Conservation (phyloP, 257 asterid genomes). For the Solanum ossicruentum region DNA sequence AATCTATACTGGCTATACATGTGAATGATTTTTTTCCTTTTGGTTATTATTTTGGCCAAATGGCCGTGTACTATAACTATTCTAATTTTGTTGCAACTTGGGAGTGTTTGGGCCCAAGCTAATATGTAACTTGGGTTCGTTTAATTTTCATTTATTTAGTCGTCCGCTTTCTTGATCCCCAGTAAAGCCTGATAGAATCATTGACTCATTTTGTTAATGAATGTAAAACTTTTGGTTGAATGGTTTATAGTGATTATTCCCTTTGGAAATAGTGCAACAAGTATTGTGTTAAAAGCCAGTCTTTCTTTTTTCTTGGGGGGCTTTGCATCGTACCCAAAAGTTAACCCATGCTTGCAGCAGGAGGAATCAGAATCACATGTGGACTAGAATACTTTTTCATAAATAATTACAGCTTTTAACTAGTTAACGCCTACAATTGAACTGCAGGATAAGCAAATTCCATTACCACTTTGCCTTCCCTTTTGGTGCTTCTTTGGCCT, state of each 20-base stretch:
- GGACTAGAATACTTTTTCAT: neutral
- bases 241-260: neutral
- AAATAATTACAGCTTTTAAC: neutral
- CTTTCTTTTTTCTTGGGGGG: neutral
- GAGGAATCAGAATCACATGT: neutral
- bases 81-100: too few relatives aligned
- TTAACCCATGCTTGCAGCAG: neutral
- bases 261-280: neutral
- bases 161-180: neutral
- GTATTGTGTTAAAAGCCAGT: neutral
- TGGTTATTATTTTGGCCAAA: too few relatives aligned
- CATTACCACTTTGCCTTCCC: neutral
- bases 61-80: too few relatives aligned
- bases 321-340: neutral
- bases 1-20: too few relatives aligned
- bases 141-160: neutral
- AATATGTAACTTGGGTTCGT: neutral
- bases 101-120: too few relatives aligned
- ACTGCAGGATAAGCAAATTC: neutral
- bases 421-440: neutral
- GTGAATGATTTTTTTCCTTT: too few relatives aligned
- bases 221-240: neutral
- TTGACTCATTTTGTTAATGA: neutral
- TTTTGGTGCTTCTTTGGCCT: neutral
- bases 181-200: neutral